phyloP scores from a whole-genome alignment of 176 grass and related monocot genomes.

The Elymus sibiricus region DNA sequence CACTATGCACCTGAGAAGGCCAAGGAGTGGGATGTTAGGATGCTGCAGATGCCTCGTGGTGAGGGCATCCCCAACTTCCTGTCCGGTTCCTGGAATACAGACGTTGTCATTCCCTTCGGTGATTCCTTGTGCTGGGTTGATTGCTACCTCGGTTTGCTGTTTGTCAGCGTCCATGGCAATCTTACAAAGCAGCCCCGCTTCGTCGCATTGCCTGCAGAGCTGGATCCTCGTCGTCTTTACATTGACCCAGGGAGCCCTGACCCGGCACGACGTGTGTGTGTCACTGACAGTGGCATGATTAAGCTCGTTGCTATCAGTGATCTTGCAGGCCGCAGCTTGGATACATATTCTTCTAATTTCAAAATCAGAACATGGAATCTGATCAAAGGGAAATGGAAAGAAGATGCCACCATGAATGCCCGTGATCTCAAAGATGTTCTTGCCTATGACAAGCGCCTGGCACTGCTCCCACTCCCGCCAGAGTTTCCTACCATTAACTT shows the following conservation, averaged over 20 bases:
- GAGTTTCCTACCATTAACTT: background rate
- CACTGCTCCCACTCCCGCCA: background rate
- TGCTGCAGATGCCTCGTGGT: background rate
- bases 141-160: conserved; percentile 10
- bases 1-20: background rate
- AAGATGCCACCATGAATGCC: background rate
- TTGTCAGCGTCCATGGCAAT: background rate
- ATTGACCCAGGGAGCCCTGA: background rate
- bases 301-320: conserved; percentile 11
- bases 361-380: conserved; percentile 7
- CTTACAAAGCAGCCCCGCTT: background rate
- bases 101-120: background rate
- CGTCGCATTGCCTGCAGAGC: background rate
- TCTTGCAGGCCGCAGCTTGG: background rate
- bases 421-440: background rate
- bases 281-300: background rate
- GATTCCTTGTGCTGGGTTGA: conserved; percentile 26
- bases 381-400: background rate
- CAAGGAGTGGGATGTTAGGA: background rate
- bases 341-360: background rate
- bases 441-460: background rate
- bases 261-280: background rate
- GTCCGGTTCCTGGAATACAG: background rate
- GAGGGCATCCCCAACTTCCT: background rate
- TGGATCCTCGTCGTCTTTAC: background rate